Percentiles rank a stretch among this genome's conserved stretches.
These are phyloP conservation scores for Suillus variegatus DNA, from an alignment of 768 basidiomycete species.

Conservation along the genomic window DNA sequence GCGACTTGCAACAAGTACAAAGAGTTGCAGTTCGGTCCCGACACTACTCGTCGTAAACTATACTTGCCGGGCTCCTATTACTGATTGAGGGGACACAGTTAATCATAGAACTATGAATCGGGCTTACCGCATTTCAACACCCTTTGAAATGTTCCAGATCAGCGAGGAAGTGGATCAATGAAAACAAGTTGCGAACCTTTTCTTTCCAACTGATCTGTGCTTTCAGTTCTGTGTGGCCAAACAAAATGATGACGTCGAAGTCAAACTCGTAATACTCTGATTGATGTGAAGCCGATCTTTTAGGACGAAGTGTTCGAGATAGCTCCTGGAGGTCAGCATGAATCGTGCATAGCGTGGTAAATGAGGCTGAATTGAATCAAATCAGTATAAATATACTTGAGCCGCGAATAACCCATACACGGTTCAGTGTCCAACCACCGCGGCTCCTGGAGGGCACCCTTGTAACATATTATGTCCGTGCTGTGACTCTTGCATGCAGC, in stretches of 20 bases:
- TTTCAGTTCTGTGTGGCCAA: constrained; percentile 42
- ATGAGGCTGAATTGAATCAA: constrained; percentile 10
- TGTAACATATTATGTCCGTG: constrained; percentile 6
- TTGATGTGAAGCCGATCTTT: not conserved
- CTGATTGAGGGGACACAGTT: not conserved
- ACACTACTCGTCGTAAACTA: constrained; percentile 1
- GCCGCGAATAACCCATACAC: not conserved
- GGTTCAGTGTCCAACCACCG: constrained; percentile 11
- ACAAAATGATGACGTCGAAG: constrained; percentile 36
- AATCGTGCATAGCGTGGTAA: constrained; percentile 6
- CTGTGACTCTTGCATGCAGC: not conserved
- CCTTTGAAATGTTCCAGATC: constrained; percentile 20
- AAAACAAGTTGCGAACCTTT: constrained; percentile 23
- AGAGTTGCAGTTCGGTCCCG: not conserved
- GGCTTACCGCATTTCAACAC: constrained; percentile 31
- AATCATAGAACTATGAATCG: not conserved
- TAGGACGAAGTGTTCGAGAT: not conserved
- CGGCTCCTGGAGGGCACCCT: constrained; percentile 8
- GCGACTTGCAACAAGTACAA: not conserved
- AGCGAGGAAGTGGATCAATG: not conserved
- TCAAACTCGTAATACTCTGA: constrained; percentile 22
- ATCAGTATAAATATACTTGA: not conserved
- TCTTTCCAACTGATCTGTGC: constrained; percentile 42
- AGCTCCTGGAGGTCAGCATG: constrained; percentile 10
- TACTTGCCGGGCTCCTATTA: constrained; percentile 5